phyloP scores from a whole-genome alignment of 306 rosid genomes.

The Cucurbita maxima region DNA sequence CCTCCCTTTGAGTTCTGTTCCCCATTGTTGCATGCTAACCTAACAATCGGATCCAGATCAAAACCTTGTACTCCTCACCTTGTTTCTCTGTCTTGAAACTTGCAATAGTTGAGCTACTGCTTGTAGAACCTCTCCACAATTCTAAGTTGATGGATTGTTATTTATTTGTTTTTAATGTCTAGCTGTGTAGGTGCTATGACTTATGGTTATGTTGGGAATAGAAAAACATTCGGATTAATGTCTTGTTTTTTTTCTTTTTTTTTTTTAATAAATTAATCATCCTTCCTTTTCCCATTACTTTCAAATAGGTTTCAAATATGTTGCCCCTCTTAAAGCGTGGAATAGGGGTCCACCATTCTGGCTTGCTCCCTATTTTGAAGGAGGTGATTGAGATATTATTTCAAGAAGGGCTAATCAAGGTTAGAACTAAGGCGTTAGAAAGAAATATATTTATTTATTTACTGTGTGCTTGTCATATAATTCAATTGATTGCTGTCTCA shows the following conservation, averaged over 20 bases:
- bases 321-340: conserved; percentile 93
- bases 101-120: neutral
- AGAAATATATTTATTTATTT: neutral
- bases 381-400: conserved; percentile 92
- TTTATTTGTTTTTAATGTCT: neutral
- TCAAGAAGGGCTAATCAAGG: conserved; percentile 97
- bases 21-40: neutral
- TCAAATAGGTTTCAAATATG: conserved; percentile 63
- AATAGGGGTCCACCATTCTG: conserved; percentile 97
- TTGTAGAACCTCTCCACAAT: neutral
- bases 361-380: conserved; percentile 91
- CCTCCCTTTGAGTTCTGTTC: neutral
- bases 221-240: neutral
- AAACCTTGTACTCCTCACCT: neutral
- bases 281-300: conserved; percentile 3
- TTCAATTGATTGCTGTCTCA: neutral
- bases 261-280: neutral
- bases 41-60: neutral
- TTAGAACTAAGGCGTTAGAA: conserved; percentile 7
- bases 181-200: neutral
- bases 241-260: neutral
- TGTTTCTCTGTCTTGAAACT: neutral
- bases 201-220: neutral
- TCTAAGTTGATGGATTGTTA: neutral
- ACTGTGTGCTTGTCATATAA: neutral